Evolutionary conservation across 345 rosid genomes (phyloP), one percentile per base, ranked within the genome.

Genomic region (Angophora floribunda): DNA sequence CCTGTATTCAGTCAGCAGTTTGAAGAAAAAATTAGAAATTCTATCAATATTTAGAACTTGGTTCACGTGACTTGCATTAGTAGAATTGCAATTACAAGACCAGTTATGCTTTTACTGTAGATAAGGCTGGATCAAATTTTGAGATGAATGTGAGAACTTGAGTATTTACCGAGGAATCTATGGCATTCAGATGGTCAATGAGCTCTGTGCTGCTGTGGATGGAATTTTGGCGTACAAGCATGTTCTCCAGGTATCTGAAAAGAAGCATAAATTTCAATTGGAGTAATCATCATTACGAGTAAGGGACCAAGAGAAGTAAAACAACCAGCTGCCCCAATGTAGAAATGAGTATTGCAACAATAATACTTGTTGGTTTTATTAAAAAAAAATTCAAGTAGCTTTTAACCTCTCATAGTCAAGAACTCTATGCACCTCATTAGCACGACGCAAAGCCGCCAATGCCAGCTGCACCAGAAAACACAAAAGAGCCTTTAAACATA

Each of bases 361-460:
- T 36, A 75, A 75, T 41, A 36, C 14, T 75, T 3, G 36, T 63
- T 63, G 75, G 75, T n/a, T 63, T 63, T 26, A 75, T 19, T 19
- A 9, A 19, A 75, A 51, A n/a, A 51, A 13, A 13, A 0, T 14
- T 22, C 19, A 36, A 67, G 11, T 85, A 52, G 88, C 45, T 87
- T 55, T 89, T 88, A 86, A 97, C 99, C 97, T 95, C 88, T 96
- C 96, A 88, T 95, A 97, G 93, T 98, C 96, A 41, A 96, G 88
- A 65, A 93, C 93, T 87, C 89, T 85, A 88, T 91, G 94, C 88
- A 90, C 89, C 89, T 93, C 94, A 91, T 97, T 98, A 32, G 98
- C 93, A 61, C 63, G 91, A 87, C 92, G 94, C 89, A 98, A 91
- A 88, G 98, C 96, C 70, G 98, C 97, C 95, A 98, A 89, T 51